These are phyloP conservation scores for Fagus crenata DNA, from an alignment of 306 rosid genomes.

Conservation along the genomic window DNA sequence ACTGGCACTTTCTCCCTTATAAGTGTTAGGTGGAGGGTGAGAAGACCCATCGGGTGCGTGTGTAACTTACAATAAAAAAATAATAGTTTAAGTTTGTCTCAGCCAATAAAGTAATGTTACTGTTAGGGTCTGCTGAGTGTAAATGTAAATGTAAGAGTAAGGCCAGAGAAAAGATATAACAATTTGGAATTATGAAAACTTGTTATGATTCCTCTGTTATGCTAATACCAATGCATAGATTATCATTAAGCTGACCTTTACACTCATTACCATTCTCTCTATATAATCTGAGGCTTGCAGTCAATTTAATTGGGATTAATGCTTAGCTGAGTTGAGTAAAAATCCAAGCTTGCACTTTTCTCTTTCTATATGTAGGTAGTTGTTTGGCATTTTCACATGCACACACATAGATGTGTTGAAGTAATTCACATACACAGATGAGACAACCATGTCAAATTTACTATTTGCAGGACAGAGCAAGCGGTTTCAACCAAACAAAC, in stretches of 20 bases:
- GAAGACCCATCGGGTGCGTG: no score
- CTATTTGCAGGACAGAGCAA: constrained; percentile 75
- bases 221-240: not conserved
- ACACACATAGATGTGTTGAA: not conserved
- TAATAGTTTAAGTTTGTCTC: no score
- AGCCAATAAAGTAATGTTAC: not conserved
- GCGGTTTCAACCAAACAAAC: constrained; percentile 88
- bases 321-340: not conserved
- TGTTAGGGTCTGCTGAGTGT: not conserved
- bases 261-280: not conserved
- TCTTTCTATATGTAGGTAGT: constrained; percentile 19
- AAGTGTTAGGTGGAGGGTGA: no score
- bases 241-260: not conserved
- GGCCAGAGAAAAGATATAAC: not conserved
- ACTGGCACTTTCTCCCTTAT: no score
- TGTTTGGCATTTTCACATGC: constrained; percentile 12
- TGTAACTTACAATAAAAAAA: no score
- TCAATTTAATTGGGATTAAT: not conserved
- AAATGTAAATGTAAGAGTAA: not conserved
- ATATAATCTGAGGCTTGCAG: not conserved
- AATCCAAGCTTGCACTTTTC: not conserved
- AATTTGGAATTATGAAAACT: not conserved
- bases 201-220: not conserved
- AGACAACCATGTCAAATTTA: constrained; percentile 21
- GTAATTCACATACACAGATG: not conserved